These are phyloP conservation scores for Suhomyces bolitotheri DNA, from an alignment of 1,139 yeast genomes.

Conservation along the genomic window DNA sequence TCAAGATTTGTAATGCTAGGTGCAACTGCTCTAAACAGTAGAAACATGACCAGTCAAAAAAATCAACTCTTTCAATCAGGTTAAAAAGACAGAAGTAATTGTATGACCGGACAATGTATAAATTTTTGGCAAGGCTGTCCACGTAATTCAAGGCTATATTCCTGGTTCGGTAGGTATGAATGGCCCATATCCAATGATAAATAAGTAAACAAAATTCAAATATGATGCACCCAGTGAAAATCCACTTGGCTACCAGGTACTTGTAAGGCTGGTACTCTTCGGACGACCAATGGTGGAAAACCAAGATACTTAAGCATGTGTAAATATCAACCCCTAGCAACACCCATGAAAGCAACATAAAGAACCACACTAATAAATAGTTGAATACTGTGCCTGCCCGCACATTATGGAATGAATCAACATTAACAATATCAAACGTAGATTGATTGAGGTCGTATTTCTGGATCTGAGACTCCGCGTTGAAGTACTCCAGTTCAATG, in stretches of 20 bases:
- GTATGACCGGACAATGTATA: conserved; percentile 59
- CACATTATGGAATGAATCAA: conserved; percentile 54
- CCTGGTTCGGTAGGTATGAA: conserved; percentile 55
- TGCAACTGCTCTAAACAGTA: conserved; percentile 67
- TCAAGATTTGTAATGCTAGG: conserved; percentile 59
- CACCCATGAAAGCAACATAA: conserved; percentile 54
- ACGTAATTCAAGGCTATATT: conserved; percentile 74
- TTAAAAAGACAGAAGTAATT: conserved; percentile 72
- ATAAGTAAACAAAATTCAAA: conserved; percentile 61
- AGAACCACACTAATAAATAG: conserved; percentile 53
- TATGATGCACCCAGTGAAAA: conserved; percentile 83
- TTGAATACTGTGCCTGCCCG: conserved; percentile 53
- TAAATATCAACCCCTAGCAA: conserved; percentile 74
- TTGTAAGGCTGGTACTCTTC: conserved; percentile 56
- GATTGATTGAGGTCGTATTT: conserved; percentile 41
- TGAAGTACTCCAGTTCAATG: conserved; percentile 13
- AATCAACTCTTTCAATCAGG: conserved; percentile 63
- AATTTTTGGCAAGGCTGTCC: conserved; percentile 59
- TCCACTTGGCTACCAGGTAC: conserved; percentile 67
- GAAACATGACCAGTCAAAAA: conserved; percentile 68
- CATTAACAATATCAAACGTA: conserved; percentile 45
- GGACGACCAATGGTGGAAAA: conserved; percentile 74
- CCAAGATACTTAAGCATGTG: conserved; percentile 74
- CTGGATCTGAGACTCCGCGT: conserved; percentile 23
- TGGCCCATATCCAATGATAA: conserved; percentile 62